phyloP scores from a whole-genome alignment of 169 alveolate genomes.

The Perkinsus olseni region DNA sequence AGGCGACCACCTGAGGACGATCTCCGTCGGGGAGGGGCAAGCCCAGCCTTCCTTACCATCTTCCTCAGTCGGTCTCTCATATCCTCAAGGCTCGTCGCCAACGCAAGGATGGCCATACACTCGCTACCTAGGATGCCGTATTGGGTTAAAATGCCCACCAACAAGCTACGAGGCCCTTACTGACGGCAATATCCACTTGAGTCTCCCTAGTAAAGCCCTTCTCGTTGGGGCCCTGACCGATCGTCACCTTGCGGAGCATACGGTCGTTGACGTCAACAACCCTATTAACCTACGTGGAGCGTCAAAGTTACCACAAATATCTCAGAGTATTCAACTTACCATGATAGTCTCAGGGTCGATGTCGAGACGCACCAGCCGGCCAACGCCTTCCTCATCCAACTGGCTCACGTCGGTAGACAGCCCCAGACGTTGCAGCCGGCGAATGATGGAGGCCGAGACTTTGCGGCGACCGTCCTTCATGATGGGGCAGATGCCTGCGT shows the following conservation, averaged over 20 bases:
- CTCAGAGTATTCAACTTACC: no score
- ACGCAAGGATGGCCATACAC: constrained; percentile 11
- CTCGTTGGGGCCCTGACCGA: not conserved
- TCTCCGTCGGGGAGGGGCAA: not conserved
- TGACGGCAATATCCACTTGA: not conserved
- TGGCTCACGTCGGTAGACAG: not conserved
- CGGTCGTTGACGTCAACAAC: constrained; percentile 17
- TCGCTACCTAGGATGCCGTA: constrained; percentile 1
- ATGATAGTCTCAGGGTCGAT: not conserved
- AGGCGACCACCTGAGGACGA: not conserved
- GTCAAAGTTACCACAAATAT: no score
- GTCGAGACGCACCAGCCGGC: constrained; percentile 4
- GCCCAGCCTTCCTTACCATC: not conserved
- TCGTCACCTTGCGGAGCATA: not conserved
- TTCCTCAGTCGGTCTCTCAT: not conserved
- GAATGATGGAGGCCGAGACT: not conserved
- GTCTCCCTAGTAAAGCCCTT: not conserved
- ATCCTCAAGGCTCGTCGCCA: not conserved
- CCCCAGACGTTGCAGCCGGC: not conserved
- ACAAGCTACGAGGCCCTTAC: not conserved
- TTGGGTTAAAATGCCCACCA: not conserved
- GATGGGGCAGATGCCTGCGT: not conserved
- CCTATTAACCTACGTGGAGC: not conserved
- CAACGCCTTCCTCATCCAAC: not conserved
- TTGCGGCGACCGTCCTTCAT: not conserved